phyloP scores from a whole-genome alignment of 2,329 filamentous ascomycete genomes.

The Graphiopsis chlorocephala region DNA sequence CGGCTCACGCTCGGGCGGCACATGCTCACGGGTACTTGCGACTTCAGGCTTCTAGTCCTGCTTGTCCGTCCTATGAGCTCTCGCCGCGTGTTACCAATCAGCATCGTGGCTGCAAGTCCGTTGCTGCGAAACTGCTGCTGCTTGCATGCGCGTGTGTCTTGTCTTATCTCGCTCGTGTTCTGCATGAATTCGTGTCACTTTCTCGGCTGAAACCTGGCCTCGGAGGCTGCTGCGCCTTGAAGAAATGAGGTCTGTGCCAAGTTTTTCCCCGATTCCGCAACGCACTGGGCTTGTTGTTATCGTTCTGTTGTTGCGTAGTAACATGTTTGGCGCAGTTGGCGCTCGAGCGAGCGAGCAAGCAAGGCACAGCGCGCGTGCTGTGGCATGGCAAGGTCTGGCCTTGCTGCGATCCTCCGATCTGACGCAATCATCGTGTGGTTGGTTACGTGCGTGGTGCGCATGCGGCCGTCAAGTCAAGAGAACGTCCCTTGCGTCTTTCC shows the following conservation, averaged over 20 bases:
- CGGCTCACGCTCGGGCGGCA: background rate
- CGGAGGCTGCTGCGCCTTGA: background rate
- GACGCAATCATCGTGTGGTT: background rate
- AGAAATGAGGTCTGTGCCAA: background rate
- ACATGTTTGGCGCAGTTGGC: background rate
- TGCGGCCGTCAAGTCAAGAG: background rate
- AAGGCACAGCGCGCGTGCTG: background rate
- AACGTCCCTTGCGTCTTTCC: constrained; percentile 4
- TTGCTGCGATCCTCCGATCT: background rate
- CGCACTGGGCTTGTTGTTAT: background rate
- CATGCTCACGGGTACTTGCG: background rate
- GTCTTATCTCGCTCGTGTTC: constrained; percentile 1
- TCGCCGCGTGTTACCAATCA: background rate
- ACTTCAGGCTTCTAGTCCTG: background rate
- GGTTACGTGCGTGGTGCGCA: background rate
- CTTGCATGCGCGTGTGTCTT: background rate
- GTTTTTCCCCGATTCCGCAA: background rate
- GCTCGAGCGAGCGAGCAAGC: constrained; percentile 5
- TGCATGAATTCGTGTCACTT: constrained; percentile 8
- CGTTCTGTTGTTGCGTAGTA: background rate
- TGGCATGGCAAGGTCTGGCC: background rate
- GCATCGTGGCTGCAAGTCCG: background rate
- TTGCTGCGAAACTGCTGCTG: background rate
- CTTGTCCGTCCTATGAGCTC: background rate
- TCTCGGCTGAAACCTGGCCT: constrained; percentile 11